These are phyloP conservation scores for Tricharina praecox DNA, from an alignment of 495 filamentous ascomycete genomes.

Conservation along the genomic window DNA sequence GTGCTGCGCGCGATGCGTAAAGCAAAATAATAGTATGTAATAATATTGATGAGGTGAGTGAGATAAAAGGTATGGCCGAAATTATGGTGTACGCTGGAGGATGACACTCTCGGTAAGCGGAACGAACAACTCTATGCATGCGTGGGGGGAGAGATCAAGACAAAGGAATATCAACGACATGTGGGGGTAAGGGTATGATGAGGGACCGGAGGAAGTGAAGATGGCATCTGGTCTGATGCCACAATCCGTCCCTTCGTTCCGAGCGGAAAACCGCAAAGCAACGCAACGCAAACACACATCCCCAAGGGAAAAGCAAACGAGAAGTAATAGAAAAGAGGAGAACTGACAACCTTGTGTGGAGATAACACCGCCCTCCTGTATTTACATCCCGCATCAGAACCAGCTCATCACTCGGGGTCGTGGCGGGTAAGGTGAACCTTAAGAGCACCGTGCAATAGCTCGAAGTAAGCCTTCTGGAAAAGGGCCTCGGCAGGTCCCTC, in stretches of 20 bases:
- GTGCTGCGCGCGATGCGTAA: neutral
- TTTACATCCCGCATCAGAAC: constrained; percentile 1
- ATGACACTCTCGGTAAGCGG: constrained; percentile 15
- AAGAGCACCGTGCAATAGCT: constrained; percentile 74
- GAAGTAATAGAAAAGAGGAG: constrained; percentile 44
- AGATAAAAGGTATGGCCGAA: neutral
- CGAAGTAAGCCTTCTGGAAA: constrained; percentile 98
- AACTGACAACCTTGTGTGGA: constrained; percentile 99
- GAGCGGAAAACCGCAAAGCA: neutral
- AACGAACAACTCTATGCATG: constrained; percentile 10
- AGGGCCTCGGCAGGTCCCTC: constrained; percentile 89
- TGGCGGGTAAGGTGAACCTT: constrained; percentile 21
- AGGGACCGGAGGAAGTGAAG: too few species aligned
- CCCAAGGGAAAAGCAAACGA: too few species aligned
- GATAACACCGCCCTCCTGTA: constrained; percentile 81
- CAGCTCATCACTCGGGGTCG: neutral
- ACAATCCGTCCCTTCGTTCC: too few species aligned
- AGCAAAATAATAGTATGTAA: constrained; percentile 1
- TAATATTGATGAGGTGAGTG: constrained; percentile 7
- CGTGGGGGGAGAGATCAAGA: too few species aligned
- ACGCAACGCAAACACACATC: neutral
- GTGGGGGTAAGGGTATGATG: too few species aligned
- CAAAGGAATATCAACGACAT: too few species aligned
- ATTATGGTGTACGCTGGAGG: neutral
- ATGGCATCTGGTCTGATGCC: too few species aligned